Evolutionary conservation across 179 eudicot species (phyloP).

Genomic region (Heliamphora pulchella): DNA sequence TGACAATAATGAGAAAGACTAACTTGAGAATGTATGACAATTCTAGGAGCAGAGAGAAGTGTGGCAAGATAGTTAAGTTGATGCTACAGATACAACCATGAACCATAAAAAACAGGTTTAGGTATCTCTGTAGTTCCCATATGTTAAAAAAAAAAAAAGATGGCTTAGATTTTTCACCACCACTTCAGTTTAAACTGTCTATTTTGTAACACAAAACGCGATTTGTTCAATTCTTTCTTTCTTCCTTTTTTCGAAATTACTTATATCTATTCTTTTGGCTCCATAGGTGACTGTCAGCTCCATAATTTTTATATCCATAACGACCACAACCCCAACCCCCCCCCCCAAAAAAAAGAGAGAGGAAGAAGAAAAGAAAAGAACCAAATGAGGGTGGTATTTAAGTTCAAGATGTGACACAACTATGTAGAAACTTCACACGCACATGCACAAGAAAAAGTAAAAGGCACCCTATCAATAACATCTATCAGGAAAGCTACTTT

Average conservation of each 20-base stretch:
- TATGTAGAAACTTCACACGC: not conserved
- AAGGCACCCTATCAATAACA: not conserved
- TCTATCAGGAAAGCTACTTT: not conserved
- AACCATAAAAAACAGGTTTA: not conserved
- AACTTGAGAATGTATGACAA: not conserved
- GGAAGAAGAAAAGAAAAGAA: too few relatives aligned
- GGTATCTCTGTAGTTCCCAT: not conserved
- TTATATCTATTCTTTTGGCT: not conserved
- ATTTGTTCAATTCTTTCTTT: not conserved
- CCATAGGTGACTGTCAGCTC: not conserved
- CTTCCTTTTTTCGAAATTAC: not conserved
- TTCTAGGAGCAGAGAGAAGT: too few relatives aligned
- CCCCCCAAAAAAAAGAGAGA: too few relatives aligned
- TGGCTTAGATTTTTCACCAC: not conserved
- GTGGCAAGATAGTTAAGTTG: too few relatives aligned
- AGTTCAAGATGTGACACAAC: not conserved
- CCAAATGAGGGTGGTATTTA: not conserved
- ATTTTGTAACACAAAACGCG: too few relatives aligned
- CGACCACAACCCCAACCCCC: not conserved
- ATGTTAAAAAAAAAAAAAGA: not conserved
- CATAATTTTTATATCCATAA: not conserved
- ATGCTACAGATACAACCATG: not conserved
- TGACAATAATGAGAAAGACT: not conserved
- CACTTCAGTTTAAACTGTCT: not conserved
- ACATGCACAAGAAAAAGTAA: not conserved